Evolutionary conservation across 1,139 yeast species (phyloP).

Genomic region (Suhomyces bolitotheri): DNA sequence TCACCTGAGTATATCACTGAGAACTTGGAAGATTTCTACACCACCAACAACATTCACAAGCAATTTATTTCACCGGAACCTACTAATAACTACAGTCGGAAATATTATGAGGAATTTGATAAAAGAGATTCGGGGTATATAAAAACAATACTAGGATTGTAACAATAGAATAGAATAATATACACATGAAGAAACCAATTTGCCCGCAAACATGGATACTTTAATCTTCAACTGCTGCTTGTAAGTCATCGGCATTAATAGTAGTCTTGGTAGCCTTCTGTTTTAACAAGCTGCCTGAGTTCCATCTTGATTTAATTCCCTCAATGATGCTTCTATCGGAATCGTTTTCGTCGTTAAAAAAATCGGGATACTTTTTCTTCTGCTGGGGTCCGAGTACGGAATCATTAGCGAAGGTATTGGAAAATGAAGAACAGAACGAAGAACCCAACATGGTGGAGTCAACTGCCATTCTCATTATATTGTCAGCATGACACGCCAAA

Average conservation of each 20-base stretch:
- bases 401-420: constrained; percentile 37
- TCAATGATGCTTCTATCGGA: constrained; percentile 35
- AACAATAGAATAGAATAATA: constrained; percentile 2
- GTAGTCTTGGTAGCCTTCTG: constrained; percentile 30
- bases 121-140: constrained; percentile 28
- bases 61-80: constrained; percentile 2
- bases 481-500: constrained; percentile 51
- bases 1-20: not conserved
- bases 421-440: constrained; percentile 36
- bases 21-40: constrained; percentile 19
- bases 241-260: constrained; percentile 41
- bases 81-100: constrained; percentile 16
- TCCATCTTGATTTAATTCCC: constrained; percentile 25
- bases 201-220: constrained; percentile 8
- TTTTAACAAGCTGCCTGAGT: constrained; percentile 16
- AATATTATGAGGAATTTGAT: constrained; percentile 27
- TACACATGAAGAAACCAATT: constrained; percentile 4
- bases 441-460: constrained; percentile 51
- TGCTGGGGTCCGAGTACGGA: constrained; percentile 21
- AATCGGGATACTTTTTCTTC: constrained; percentile 20
- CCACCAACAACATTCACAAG: constrained; percentile 11
- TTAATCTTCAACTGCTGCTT: constrained; percentile 28
- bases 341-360: constrained; percentile 29
- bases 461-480: constrained; percentile 50
- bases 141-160: constrained; percentile 16